Base-by-base conservation (phyloP, 2,329 filamentous ascomycete species). In the Arthrobotrys sphaeroides region DNA sequence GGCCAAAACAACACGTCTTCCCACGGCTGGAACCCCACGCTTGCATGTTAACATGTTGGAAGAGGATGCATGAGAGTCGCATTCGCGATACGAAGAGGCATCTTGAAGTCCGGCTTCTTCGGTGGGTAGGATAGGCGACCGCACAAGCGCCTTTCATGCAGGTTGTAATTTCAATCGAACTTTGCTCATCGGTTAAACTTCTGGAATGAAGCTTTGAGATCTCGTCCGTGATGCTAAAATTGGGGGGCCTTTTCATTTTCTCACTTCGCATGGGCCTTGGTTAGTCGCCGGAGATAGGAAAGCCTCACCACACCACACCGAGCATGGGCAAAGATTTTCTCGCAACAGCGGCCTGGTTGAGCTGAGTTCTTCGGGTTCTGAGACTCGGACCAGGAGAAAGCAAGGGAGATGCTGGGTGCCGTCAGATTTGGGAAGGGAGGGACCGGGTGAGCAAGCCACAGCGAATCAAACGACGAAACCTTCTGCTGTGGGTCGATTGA, bases 1-100 rank as follows among this genome's bases (percentile, higher is more conserved):
- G 24, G 47, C 38, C 43, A 61, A 74, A 74, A 74, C 70, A 74
- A 74, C 70, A 68, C 70, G 70, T 74, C 70, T 68, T 68, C 70
- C 70, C n/a, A 49, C 43, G 59, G 43, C 47, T 51, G 28, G n/a
- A 47, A 45, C 60, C 68, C 59, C 69, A 67, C 61, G 53, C 20
- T n/a, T 10, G 38, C 22, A 28, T 28, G 22, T 38, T 26, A 33
- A 45, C 22, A 28, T 49, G 53, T 45, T 59, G 49, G 16, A 12
- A 20, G 31, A 33, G 20, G 12, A 22, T 22, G 31, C 18, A 4
- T 20, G n/a, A 47, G 13, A 49, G 31, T 53, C 45, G 61, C 59
- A 47, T 49, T 62, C 59, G 40, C 31, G 51, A 55, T 36, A 55
- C 31, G 31, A 16, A 38, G 16, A 38, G 16, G 18, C 31, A 24